Conservation (phyloP, 768 basidiomycete species). For the Xerocomellus chrysenteron region DNA sequence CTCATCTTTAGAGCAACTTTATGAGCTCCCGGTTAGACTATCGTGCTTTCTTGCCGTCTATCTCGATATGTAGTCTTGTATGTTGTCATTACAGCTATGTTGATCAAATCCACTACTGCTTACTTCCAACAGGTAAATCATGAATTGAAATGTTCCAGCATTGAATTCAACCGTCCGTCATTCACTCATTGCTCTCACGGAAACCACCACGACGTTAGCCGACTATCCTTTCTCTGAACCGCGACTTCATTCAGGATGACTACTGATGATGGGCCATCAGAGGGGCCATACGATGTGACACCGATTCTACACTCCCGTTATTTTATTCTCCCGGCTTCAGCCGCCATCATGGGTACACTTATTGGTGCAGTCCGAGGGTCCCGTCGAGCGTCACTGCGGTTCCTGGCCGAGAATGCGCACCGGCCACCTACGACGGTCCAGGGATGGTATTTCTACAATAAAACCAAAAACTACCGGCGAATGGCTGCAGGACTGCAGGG, state of each 20-base stretch:
- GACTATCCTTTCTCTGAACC: not conserved
- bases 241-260: constrained; percentile 17
- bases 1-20: constrained; percentile 42
- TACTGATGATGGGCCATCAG: not conserved
- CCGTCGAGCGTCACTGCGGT: constrained; percentile 68
- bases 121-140: too few species aligned
- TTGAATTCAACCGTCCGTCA: not conserved
- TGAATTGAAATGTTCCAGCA: not conserved
- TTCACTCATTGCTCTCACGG: not conserved
- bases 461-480: constrained; percentile 91
- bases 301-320: constrained; percentile 45
- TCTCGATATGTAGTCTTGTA: not conserved
- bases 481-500: constrained; percentile 70
- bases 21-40: too few species aligned
- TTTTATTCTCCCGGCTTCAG: constrained; percentile 60
- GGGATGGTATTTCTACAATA: constrained; percentile 96
- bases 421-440: constrained; percentile 79
- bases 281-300: constrained; percentile 27
- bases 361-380: constrained; percentile 76
- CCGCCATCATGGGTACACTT: constrained; percentile 57
- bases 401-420: constrained; percentile 92
- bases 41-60: not conserved
- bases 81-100: not conserved
- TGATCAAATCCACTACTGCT: too few species aligned
- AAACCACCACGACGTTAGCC: not conserved